phyloP scores from a whole-genome alignment of 2,329 filamentous ascomycete species.

The Colletotrichum lindemuthianum region DNA sequence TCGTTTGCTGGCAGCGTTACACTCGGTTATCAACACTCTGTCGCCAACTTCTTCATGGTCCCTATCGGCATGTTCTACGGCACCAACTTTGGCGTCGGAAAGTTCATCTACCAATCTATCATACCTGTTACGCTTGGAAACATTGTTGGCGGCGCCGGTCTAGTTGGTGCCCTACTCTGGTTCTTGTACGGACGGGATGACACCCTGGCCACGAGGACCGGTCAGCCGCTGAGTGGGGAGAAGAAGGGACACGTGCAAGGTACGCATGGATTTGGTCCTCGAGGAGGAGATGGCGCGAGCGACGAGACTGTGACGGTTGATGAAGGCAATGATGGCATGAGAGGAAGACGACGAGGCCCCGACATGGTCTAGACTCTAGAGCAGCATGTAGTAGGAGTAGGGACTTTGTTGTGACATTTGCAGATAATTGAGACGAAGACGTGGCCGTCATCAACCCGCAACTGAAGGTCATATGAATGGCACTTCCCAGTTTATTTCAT shows the following conservation, averaged over 20 bases:
- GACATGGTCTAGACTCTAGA: slow-evolving; percentile 6
- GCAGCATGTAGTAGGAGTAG: too few relatives aligned
- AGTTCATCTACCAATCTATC: slow-evolving; percentile 12
- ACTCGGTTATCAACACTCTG: slow-evolving; percentile 15
- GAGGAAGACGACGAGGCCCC: background rate
- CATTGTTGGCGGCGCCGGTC: background rate
- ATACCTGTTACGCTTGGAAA: slow-evolving; percentile 25
- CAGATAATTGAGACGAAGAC: too few relatives aligned
- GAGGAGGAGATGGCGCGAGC: background rate
- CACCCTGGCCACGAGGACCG: background rate
- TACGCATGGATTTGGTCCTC: background rate
- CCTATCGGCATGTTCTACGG: slow-evolving; percentile 22
- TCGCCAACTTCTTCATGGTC: slow-evolving; percentile 13
- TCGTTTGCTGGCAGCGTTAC: background rate
- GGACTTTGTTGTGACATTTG: too few relatives aligned
- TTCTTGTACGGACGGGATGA: slow-evolving; percentile 11
- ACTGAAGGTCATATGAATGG: too few relatives aligned
- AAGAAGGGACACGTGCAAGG: background rate
- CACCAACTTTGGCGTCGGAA: slow-evolving; percentile 12
- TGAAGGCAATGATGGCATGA: too few relatives aligned
- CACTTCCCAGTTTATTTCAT: too few relatives aligned
- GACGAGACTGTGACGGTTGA: background rate
- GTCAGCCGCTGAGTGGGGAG: background rate
- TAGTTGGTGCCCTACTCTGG: slow-evolving; percentile 1
- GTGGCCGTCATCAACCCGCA: too few relatives aligned